Conservation (phyloP, 305 asterid species). For the Solanum hybrid region DNA sequence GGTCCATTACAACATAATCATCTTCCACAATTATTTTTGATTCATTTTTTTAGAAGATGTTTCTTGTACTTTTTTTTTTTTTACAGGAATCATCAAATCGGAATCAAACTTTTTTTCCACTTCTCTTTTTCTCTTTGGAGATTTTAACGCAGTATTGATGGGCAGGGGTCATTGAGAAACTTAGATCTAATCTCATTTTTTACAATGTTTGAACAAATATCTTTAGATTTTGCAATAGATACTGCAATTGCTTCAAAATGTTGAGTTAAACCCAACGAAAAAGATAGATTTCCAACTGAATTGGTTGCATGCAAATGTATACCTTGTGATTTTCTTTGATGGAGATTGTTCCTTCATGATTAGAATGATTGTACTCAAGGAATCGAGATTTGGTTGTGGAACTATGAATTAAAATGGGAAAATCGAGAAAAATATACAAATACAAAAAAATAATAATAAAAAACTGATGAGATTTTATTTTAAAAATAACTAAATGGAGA, state of each 20-base stretch:
- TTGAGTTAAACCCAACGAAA: not conserved
- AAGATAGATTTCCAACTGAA: not conserved
- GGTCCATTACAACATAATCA: not conserved
- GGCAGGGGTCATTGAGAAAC: not conserved
- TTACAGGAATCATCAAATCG: not conserved
- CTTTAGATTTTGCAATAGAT: not conserved
- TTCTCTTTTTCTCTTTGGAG: not conserved
- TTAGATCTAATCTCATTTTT: not conserved
- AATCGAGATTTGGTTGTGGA: not conserved
- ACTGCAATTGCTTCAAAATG: not conserved
- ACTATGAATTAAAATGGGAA: not conserved
- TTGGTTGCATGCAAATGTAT: not conserved
- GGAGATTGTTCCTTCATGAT: not conserved
- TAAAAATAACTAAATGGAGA: not conserved
- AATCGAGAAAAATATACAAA: not conserved
- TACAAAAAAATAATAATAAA: not conserved
- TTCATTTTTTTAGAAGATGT: not conserved
- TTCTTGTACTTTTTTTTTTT: no score
- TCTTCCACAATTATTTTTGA: not conserved
- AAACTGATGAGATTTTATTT: not conserved
- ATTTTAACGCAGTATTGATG: not conserved
- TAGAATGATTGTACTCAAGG: not conserved
- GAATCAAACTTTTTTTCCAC: not conserved
- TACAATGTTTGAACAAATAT: no score
- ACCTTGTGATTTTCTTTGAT: not conserved